Base-by-base conservation (phyloP, 805 yeast species). In the Candida corydali region DNA sequence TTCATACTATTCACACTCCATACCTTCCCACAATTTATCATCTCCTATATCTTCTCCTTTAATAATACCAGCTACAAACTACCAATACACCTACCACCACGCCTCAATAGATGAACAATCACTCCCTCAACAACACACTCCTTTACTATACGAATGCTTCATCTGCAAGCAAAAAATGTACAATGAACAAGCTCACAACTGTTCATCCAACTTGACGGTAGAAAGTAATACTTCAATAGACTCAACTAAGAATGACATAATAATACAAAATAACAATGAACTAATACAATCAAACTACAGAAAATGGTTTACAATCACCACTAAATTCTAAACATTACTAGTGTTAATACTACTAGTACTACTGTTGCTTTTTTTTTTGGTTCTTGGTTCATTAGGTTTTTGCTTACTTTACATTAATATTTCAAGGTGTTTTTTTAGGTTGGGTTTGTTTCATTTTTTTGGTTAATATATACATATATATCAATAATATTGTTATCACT, bases 301-400 rank as follows among this genome's bases (percentile, higher is more conserved):
- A 34, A 55, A 54, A 38, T 56, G 60, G 59, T 46, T 55, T 22
- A 30, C 34, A n/a, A n/a, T n/a, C n/a, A n/a, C n/a, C n/a, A n/a
- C n/a, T n/a, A n/a, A n/a, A n/a, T n/a, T n/a, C n/a, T n/a, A n/a
- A n/a, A n/a, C n/a, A n/a, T n/a, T n/a, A n/a, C n/a, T n/a, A n/a
- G n/a, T n/a, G n/a, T n/a, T n/a, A n/a, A n/a, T n/a, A n/a, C n/a
- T n/a, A n/a, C n/a, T n/a, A n/a, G n/a, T n/a, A n/a, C n/a, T 20
- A 20, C 24, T 7, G 10, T 8, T 20, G 24, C 10, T 20, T n/a
- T n/a, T n/a, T n/a, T n/a, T n/a, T 24, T 24, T 24, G 26, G 26
- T 24, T 11, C 14, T 24, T 24, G n/a, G 26, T 5, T 24, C n/a
- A 6, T 6, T 24, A 11, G 26, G 26, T 5, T 24, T 5, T 5